Evolutionary conservation across 148 eudicot genomes (phyloP).

Genomic region (Cornus florida): DNA sequence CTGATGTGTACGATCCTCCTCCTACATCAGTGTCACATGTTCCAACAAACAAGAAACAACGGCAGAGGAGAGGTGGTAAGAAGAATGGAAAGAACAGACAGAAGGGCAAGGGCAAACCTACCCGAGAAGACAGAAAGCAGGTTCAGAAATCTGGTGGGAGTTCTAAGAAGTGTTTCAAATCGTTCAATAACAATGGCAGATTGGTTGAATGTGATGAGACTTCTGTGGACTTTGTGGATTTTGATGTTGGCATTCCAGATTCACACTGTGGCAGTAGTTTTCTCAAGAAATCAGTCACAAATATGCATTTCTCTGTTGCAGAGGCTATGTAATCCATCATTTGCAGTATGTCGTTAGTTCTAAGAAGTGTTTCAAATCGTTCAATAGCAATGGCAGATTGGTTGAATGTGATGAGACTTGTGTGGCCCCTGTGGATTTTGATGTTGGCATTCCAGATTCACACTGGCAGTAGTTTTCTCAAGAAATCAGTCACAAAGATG

Average conservation of each 20-base stretch:
- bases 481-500: slow-evolving; percentile 42
- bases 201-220: slow-evolving; percentile 22
- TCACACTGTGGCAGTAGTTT: slow-evolving; percentile 65
- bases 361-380: slow-evolving; percentile 24
- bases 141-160: slow-evolving; percentile 36
- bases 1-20: slow-evolving; percentile 88
- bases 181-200: slow-evolving; percentile 20
- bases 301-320: slow-evolving; percentile 51
- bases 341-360: slow-evolving; percentile 19
- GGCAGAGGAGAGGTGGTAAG: slow-evolving; percentile 44
- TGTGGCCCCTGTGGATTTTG: slow-evolving; percentile 33
- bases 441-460: slow-evolving; percentile 44
- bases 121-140: slow-evolving; percentile 72
- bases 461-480: slow-evolving; percentile 68
- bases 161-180: slow-evolving; percentile 28
- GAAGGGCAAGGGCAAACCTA: slow-evolving; percentile 49
- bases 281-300: slow-evolving; percentile 46
- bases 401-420: slow-evolving; percentile 24
- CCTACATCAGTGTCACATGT: slow-evolving; percentile 61
- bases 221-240: slow-evolving; percentile 30
- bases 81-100: slow-evolving; percentile 65
- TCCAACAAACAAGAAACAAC: slow-evolving; percentile 45
- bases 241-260: slow-evolving; percentile 47
- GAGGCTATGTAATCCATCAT: slow-evolving; percentile 42
- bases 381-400: slow-evolving; percentile 16